These are phyloP conservation scores for Biscutella laevigata DNA, from an alignment of 441 rosid species.

Conservation along the genomic window DNA sequence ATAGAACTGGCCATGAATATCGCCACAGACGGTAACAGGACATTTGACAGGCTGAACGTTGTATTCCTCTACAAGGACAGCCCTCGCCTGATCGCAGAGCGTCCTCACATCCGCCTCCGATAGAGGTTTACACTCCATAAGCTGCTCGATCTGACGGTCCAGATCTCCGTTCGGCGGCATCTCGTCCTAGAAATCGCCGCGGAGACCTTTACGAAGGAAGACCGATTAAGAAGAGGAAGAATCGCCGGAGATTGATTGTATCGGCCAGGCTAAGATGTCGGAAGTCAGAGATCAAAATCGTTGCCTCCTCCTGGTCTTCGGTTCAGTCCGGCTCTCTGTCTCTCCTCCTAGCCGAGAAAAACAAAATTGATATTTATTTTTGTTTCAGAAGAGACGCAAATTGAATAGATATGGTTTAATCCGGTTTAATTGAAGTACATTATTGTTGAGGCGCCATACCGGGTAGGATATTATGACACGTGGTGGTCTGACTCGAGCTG, in stretches of 20 bases:
- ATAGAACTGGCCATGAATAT: constrained; percentile 96
- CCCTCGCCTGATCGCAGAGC: constrained; percentile 93
- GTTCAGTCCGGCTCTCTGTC: constrained; percentile 2
- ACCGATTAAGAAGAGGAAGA: background rate
- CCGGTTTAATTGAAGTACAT: no score
- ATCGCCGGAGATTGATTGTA: background rate
- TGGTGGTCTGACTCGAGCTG: no score
- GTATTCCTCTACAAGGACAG: constrained; percentile 94
- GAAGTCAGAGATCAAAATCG: background rate
- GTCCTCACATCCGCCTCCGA: constrained; percentile 80
- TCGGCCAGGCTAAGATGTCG: background rate
- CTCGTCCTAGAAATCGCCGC: constrained; percentile 18
- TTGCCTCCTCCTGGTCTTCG: background rate
- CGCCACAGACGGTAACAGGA: constrained; percentile 96
- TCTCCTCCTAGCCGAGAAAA: constrained; percentile 1
- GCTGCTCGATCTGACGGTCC: constrained; percentile 93
- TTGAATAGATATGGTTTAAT: no score
- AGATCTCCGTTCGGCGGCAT: constrained; percentile 94
- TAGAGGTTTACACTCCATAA: constrained; percentile 92
- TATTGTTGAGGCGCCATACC: no score
- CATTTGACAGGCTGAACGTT: constrained; percentile 98
- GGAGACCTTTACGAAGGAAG: background rate
- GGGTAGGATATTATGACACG: no score
- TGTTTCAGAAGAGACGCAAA: no score
- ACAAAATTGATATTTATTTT: constrained; percentile 12